These are phyloP conservation scores for Dioscorea cayenensis DNA, from an alignment of 116 monocot genomes.

Conservation along the genomic window DNA sequence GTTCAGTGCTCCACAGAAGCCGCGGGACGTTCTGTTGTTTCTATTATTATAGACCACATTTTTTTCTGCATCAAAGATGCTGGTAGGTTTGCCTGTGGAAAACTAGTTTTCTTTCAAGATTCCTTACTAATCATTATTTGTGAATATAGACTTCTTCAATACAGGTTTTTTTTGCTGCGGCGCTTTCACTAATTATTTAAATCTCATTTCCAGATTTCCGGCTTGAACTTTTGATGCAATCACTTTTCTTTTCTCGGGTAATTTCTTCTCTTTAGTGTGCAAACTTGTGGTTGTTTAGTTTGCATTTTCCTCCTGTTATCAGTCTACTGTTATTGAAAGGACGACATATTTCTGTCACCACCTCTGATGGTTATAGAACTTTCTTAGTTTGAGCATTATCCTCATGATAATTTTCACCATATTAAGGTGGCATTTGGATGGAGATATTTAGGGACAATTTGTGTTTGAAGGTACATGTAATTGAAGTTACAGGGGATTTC, in stretches of 20 bases:
- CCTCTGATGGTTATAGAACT: no score
- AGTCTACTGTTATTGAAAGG: not conserved
- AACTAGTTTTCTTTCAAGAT: not conserved
- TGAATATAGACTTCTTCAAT: not conserved
- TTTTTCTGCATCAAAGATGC: slow-evolving; percentile 94
- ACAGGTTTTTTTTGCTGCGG: not conserved
- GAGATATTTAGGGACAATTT: no score
- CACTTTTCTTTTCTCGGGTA: slow-evolving; percentile 93
- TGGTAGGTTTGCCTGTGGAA: slow-evolving; percentile 37
- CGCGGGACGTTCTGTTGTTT: slow-evolving; percentile 85
- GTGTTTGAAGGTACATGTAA: no score
- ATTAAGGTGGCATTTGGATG: no score
- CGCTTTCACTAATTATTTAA: slow-evolving; percentile 5
- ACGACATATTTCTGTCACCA: not conserved
- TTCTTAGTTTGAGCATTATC: no score
- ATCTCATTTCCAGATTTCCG: slow-evolving; percentile 72
- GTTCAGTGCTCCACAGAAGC: slow-evolving; percentile 63
- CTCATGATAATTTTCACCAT: no score
- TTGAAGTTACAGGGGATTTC: no score
- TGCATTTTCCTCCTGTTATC: not conserved
- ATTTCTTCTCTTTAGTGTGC: not conserved
- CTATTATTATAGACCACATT: slow-evolving; percentile 86
- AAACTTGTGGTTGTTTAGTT: not conserved
- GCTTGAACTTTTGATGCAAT: slow-evolving; percentile 96
- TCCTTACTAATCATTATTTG: not conserved